Evolutionary conservation across 1,139 yeast species (phyloP), one percentile per base, ranked within the genome.

Genomic region (Arxiozyma bovina): DNA sequence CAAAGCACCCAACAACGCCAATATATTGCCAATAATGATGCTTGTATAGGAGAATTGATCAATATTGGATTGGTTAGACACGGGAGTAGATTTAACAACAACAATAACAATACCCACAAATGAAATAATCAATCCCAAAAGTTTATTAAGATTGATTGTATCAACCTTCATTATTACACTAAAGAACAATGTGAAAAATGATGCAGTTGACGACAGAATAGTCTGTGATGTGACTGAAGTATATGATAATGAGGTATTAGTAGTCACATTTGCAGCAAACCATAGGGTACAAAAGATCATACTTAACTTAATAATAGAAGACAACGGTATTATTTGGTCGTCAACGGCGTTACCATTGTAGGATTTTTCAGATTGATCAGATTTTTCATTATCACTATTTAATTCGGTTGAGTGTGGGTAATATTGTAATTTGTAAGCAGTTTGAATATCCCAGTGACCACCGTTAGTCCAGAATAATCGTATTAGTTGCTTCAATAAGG

Each of bases 171-270:
- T 83, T n/a, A 86, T 57, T 54, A 82, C 81, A 0, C 98, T 98
- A 20, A 91, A 77, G 4, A 90, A 62, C 49, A 93, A 76, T 0
- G 99, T 93, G 78, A 93, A 93, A 66, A 93, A 89, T 15, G 96
- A 87, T 7, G 96, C 85, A 0, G 98, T 90, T 47, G 96, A 86
- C 9, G 96, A 85, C 45, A 93, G 73, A 42, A 93, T 91, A 3
- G 98, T 93, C 64, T 94, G 97, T 20, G 93, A 85, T 8, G 96
- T 94, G 42, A 91, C 98, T 17, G 93, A 83, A 0, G 98, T 93
- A 70, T 85, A 91, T 42, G 87, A 78, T 53, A 91, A 76, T 22
- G 96, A 83, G 0, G 96, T 87, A 69, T 93, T 93, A 43, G 94
- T 89, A 53, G 87, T 84, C 58, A 91, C 75, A 67, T 93, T 93